These are phyloP conservation scores for Globisporangium echinulatum DNA, from an alignment of 352 stramenopile species.

Conservation along the genomic window DNA sequence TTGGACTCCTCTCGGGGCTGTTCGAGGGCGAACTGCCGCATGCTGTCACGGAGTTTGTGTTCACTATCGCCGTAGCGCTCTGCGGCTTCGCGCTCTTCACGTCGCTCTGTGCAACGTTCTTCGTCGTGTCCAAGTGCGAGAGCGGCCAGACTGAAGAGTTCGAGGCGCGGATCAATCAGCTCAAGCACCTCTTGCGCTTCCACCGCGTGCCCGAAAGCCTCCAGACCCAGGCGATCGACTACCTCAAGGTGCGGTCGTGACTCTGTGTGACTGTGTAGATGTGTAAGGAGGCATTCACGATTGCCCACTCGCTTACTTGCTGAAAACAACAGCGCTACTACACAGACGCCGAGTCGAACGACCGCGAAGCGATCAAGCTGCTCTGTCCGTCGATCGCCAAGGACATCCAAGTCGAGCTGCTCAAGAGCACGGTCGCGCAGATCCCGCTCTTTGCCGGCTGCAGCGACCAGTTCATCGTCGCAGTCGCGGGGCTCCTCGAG, in stretches of 20 bases:
- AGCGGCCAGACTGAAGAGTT: conserved; percentile 29
- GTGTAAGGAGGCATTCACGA: no score
- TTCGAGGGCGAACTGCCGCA: conserved; percentile 44
- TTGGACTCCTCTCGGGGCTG: conserved; percentile 46
- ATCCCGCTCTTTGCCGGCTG: conserved; percentile 66
- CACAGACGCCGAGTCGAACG: conserved; percentile 60
- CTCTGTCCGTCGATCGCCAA: conserved; percentile 70
- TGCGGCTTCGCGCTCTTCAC: conserved; percentile 53
- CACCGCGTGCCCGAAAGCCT: conserved; percentile 49
- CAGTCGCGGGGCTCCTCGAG: conserved; percentile 60
- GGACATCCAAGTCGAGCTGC: conserved; percentile 65
- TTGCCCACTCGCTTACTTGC: not conserved
- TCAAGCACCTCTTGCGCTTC: conserved; percentile 58
- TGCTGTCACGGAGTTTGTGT: conserved; percentile 29
- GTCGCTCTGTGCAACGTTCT: conserved; percentile 55
- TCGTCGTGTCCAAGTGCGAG: conserved; percentile 69
- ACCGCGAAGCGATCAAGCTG: conserved; percentile 52
- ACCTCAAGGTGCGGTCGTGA: conserved; percentile 22
- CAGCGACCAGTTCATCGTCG: conserved; percentile 52
- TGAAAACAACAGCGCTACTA: conserved; percentile 29
- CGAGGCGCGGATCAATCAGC: conserved; percentile 56
- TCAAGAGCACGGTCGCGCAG: conserved; percentile 45
- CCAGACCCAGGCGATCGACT: conserved; percentile 46
- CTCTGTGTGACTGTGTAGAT: not conserved
- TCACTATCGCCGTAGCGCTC: conserved; percentile 40